These are phyloP conservation scores for Mycena maculata DNA, from an alignment of 768 basidiomycete genomes.

Conservation along the genomic window DNA sequence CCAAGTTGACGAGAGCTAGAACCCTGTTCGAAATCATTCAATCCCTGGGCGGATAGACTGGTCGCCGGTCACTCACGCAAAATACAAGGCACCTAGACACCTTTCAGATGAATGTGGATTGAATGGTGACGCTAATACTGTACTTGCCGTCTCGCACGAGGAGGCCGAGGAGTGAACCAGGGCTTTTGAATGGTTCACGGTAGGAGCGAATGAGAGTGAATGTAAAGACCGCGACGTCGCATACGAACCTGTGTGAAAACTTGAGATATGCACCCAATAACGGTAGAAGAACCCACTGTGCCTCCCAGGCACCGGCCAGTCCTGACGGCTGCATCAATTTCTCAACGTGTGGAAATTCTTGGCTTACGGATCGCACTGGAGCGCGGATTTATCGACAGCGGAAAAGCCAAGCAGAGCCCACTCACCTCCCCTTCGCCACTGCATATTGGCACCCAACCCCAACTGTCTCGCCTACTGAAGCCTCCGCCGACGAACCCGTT, in stretches of 20 bases:
- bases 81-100: conserved; percentile 12
- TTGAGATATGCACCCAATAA: not conserved
- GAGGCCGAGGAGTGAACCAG: conserved; percentile 1
- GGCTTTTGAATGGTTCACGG: not conserved
- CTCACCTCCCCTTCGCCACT: not conserved
- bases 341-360: not conserved
- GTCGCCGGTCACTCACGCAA: conserved; percentile 17
- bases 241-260: conserved; percentile 9
- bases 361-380: conserved; percentile 3
- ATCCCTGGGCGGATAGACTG: not conserved
- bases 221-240: conserved; percentile 12
- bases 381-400: not conserved
- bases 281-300: conserved; percentile 10
- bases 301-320: conserved; percentile 18
- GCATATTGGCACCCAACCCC: conserved; percentile 5
- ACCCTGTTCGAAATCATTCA: conserved; percentile 8
- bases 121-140: too few relatives aligned
- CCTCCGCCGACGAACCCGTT: too few relatives aligned
- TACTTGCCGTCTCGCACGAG: conserved; percentile 17
- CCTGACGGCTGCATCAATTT: conserved; percentile 1
- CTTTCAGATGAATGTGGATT: too few relatives aligned
- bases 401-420: not conserved
- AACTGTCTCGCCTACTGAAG: not conserved
- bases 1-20: conserved; percentile 16
- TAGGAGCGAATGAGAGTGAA: conserved; percentile 17